Base-by-base conservation (phyloP, 2,329 filamentous ascomycete genomes). In the Colletotrichum sp. region DNA sequence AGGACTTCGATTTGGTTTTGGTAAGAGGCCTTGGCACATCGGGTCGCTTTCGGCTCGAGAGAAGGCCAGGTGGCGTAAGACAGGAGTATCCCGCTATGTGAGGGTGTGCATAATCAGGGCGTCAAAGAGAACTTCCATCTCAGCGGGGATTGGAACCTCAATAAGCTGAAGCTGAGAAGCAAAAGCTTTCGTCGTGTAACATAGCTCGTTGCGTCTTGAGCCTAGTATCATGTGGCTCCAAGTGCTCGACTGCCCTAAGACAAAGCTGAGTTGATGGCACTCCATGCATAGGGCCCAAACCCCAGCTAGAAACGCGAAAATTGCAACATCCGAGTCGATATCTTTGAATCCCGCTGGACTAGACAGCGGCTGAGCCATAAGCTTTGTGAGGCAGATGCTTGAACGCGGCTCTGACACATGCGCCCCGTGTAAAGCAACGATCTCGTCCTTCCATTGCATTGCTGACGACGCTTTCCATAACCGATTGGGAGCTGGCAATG, bases 141-240 rank as follows among this genome's bases (percentile, higher is more conserved):
- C 44, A 13, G 6, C 44, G 2, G 44, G 11, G 1, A 13, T 3
- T 22, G 6, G 12, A 52, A 52, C 12, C 44, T 52, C 4, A 13
- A n/a, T 7, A 13, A 52, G 44, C n/a, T 52, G n/a, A 22, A 52
- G 44, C n/a, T 52, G 44, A 25, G 44, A 52, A 13, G n/a, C 11
- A 52, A 52, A 52, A 22, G n/a, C 44, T 52, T 52, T 52, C n/a
- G 6, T 52, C 1, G 11, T 52, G n/a, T 2, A 52, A 52, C 15
- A 34, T 4, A 71, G 22, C 30, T 71, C 68, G 4, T 55, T 11
- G 15, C 68, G 59, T 25, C 68, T 27, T n/a, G 68, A 64, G 19
- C 59, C 27, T 19, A 66, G n/a, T 8, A 71, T 71, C 59, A 65
- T 65, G 28, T 16, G 12, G 44, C 68, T 71, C 68, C 68, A 71